phyloP scores from a whole-genome alignment of 2,329 filamentous ascomycete genomes.

The Scortechinia acanthostroma region DNA sequence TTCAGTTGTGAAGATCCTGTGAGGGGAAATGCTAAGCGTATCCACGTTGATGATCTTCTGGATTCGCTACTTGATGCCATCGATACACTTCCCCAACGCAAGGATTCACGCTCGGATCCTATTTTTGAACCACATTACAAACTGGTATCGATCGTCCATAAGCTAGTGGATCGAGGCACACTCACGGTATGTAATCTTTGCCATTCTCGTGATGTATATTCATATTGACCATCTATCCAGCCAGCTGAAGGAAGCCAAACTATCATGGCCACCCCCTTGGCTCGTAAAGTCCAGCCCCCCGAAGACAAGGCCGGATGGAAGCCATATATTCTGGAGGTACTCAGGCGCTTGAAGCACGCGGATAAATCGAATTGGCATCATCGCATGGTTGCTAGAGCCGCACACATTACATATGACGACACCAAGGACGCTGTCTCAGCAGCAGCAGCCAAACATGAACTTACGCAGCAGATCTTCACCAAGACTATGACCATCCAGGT shows the following conservation, averaged over 20 bases:
- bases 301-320: conserved; percentile 42
- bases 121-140: conserved; percentile 71
- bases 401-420: conserved; percentile 53
- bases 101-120: conserved; percentile 48
- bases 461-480: conserved; percentile 66
- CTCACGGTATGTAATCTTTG: not conserved
- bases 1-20: conserved; percentile 34
- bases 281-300: conserved; percentile 38
- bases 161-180: conserved; percentile 36
- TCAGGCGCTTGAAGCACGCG: conserved; percentile 23
- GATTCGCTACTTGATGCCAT: conserved; percentile 51
- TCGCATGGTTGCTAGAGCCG: conserved; percentile 54
- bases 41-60: conserved; percentile 35
- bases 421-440: conserved; percentile 36
- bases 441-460: conserved; percentile 51
- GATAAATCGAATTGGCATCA: conserved; percentile 75
- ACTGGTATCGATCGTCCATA: conserved; percentile 59
- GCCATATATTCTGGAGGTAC: conserved; percentile 41
- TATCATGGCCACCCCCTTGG: conserved; percentile 42
- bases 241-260: conserved; percentile 36
- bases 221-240: conserved; percentile 7
- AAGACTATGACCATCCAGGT: conserved; percentile 70
- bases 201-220: no score
- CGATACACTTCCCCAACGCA: conserved; percentile 49
- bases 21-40: conserved; percentile 20